Evolutionary conservation across 2,329 filamentous ascomycete genomes (phyloP).

Genomic region (Aspergillus fumigatus): DNA sequence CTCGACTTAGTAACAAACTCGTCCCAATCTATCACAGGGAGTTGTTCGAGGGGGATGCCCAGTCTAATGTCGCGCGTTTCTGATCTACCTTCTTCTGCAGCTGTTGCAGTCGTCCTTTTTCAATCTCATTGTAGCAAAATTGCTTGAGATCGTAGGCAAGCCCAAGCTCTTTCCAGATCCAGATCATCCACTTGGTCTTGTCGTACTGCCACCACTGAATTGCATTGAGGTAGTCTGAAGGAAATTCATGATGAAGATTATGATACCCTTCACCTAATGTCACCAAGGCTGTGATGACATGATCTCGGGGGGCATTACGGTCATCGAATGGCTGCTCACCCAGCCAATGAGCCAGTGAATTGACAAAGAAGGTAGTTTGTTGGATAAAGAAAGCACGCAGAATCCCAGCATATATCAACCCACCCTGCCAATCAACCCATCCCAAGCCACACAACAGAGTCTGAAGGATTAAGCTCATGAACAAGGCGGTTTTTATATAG

Average conservation of each 20-base stretch:
- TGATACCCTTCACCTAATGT: slow-evolving; percentile 84
- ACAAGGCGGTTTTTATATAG: slow-evolving; percentile 66
- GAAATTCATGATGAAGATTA: slow-evolving; percentile 91
- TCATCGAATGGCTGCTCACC: slow-evolving; percentile 85
- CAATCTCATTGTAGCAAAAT: slow-evolving; percentile 82
- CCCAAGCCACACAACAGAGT: slow-evolving; percentile 65
- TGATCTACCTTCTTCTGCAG: slow-evolving; percentile 82
- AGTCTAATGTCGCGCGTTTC: slow-evolving; percentile 71
- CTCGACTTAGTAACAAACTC: slow-evolving; percentile 70
- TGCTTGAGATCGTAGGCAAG: slow-evolving; percentile 80
- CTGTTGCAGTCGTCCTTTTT: slow-evolving; percentile 80
- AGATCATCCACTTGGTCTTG: slow-evolving; percentile 82
- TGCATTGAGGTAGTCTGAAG: slow-evolving; percentile 82
- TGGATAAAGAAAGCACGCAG: slow-evolving; percentile 79
- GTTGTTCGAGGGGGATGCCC: slow-evolving; percentile 73
- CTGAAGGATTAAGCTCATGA: slow-evolving; percentile 71
- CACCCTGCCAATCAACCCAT: slow-evolving; percentile 73
- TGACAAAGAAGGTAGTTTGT: slow-evolving; percentile 86
- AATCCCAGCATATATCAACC: slow-evolving; percentile 76
- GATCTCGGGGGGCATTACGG: slow-evolving; percentile 78
- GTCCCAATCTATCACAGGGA: slow-evolving; percentile 77
- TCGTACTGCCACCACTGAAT: slow-evolving; percentile 85
- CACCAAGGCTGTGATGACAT: slow-evolving; percentile 73
- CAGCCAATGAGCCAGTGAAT: slow-evolving; percentile 81
- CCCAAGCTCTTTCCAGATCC: slow-evolving; percentile 71